Evolutionary conservation across 768 basidiomycete genomes (phyloP).

Genomic region (Daedalea quercina): DNA sequence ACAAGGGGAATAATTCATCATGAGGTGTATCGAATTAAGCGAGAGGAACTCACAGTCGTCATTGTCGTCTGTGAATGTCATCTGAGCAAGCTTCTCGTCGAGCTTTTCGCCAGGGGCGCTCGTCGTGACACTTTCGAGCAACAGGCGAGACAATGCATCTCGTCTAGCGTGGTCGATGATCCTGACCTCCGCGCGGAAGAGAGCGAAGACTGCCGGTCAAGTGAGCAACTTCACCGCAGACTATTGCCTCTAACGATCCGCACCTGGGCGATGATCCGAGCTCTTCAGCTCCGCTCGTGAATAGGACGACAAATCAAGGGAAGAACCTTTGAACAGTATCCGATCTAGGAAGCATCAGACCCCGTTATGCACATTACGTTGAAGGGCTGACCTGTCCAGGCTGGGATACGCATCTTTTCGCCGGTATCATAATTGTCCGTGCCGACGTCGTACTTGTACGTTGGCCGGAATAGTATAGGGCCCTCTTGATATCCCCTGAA

Average conservation of each 20-base stretch:
- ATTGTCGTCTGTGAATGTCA: slow-evolving; percentile 41
- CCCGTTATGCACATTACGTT: background rate
- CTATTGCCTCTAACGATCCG: background rate
- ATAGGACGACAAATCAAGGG: slow-evolving; percentile 72
- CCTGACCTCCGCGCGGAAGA: slow-evolving; percentile 74
- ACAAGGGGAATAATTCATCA: slow-evolving; percentile 6
- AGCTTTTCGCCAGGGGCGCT: slow-evolving; percentile 61
- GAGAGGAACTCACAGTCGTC: slow-evolving; percentile 33
- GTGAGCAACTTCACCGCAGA: background rate
- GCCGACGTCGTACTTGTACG: slow-evolving; percentile 84
- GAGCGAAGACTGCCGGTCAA: slow-evolving; percentile 59
- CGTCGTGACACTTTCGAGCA: slow-evolving; percentile 58
- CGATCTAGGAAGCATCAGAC: slow-evolving; percentile 52
- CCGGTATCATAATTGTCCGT: slow-evolving; percentile 90
- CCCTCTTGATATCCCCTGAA: slow-evolving; percentile 88
- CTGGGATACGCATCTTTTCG: slow-evolving; percentile 94
- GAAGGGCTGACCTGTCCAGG: slow-evolving; percentile 79
- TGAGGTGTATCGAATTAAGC: background rate
- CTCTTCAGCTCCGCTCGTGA: slow-evolving; percentile 77
- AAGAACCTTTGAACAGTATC: slow-evolving; percentile 74
- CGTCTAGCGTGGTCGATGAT: slow-evolving; percentile 76
- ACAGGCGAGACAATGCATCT: slow-evolving; percentile 55
- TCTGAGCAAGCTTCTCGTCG: slow-evolving; percentile 60
- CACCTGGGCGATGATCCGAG: slow-evolving; percentile 96
- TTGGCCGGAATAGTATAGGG: slow-evolving; percentile 85